Percentiles rank a stretch among this genome's conserved stretches.
Conservation (phyloP, 345 rosid species). For the rapeseed (Brassica napus) region Da-Ae NC_063436.1:17869001-17869500, state of each 20-base stretch:
- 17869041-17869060: slow-evolving; percentile 48
- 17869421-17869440: slow-evolving; percentile 46
- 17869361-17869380: slow-evolving; percentile 55
- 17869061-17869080: slow-evolving; percentile 54
- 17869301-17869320: too few relatives aligned
- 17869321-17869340: background rate
- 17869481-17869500: background rate
- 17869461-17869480: background rate
- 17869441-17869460: slow-evolving; percentile 53
- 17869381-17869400: slow-evolving; percentile 60
- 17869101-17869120: slow-evolving; percentile 19
- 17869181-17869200: slow-evolving; percentile 64
- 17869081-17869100: slow-evolving; percentile 40
- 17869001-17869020: slow-evolving; percentile 53
- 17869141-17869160: slow-evolving; percentile 67
- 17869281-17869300: slow-evolving; percentile 23
- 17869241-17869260: slow-evolving; percentile 64
- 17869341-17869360: slow-evolving; percentile 59
- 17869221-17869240: slow-evolving; percentile 81
- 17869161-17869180: slow-evolving; percentile 76
- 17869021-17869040: slow-evolving; percentile 41
- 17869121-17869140: slow-evolving; percentile 41
- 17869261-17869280: slow-evolving; percentile 64
- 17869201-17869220: slow-evolving; percentile 64
- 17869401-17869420: slow-evolving; percentile 52